Base-by-base conservation (phyloP, 331 rosid species). In the Spiraea crenata region DNA sequence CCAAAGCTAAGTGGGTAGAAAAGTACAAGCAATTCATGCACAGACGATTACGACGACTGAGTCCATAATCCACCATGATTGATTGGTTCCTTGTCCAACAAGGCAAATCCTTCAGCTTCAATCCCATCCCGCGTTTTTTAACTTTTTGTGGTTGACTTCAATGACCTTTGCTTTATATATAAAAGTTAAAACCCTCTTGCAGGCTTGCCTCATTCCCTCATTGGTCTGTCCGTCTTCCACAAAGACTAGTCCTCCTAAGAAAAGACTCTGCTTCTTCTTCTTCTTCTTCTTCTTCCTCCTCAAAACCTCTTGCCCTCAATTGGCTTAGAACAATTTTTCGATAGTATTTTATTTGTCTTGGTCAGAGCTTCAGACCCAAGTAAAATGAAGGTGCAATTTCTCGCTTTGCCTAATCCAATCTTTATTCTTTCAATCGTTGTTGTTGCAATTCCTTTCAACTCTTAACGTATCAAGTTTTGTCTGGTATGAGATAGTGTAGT, bases 341-440 rank as follows among this genome's bases (percentile, higher is more conserved):
- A 16, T 7, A 6, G 7, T 66, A 62, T 59, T 74, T 14, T 41
- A 62, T 35, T 48, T 46, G 2, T 77, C 69, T 17, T 39, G 57
- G 51, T 82, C 80, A 59, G 72, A 63, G 20, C 71, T 69, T 57
- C 41, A 45, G 35, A 57, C 70, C 64, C 49, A 37, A 39, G 25
- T 62, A 45, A 77, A 74, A 82, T 82, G 85, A 82, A 82, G 85
- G 85, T 82, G 75, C 48, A 49, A 19, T 74, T 82, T 78, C 77
- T 39, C 13, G 38, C 45, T 45, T 16, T 8, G 14, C 13, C 9
- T 31, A 13, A 58, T 35, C 55, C 54, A 57, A 1, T 58, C 49
- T 63, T 63, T 49, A 11, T 67, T 3, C 54, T 42, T 76, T 58
- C 57, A 42, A 10, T 46, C 67, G 20, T 50, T 63, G 38, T 70